phyloP scores from a whole-genome alignment of 495 filamentous ascomycete genomes.

The Penicillium salamii region DNA sequence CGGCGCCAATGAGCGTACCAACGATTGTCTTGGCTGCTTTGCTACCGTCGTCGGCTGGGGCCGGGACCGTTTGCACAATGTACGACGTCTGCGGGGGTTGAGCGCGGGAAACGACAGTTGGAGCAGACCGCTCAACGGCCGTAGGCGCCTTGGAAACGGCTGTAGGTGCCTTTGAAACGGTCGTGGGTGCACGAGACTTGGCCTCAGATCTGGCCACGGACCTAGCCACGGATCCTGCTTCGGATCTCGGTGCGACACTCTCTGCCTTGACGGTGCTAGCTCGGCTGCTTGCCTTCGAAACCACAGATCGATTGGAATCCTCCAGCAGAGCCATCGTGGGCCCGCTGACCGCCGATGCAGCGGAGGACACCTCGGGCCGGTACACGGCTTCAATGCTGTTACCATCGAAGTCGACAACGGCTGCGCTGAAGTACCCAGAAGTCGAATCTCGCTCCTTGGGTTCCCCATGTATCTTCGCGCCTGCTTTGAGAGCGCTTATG shows the following conservation, averaged over 20 bases:
- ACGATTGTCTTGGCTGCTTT: constrained; percentile 57
- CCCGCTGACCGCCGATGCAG: constrained; percentile 25
- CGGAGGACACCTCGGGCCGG: constrained; percentile 29
- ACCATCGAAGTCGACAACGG: constrained; percentile 58
- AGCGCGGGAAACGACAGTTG: constrained; percentile 28
- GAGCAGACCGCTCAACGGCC: constrained; percentile 22
- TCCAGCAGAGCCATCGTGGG: constrained; percentile 36
- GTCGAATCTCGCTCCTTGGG: constrained; percentile 52
- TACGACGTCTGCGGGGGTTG: constrained; percentile 29
- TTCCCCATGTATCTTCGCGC: constrained; percentile 54
- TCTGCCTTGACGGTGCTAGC: constrained; percentile 30
- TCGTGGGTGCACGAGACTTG: constrained; percentile 27
- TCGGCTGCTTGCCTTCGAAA: constrained; percentile 35
- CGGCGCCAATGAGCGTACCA: constrained; percentile 73
- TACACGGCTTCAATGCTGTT: constrained; percentile 62
- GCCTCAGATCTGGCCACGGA: constrained; percentile 1
- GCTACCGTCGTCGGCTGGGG: constrained; percentile 35
- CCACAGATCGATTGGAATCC: constrained; percentile 31
- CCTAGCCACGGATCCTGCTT: neutral
- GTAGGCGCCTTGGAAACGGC: constrained; percentile 31
- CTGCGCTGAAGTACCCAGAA: constrained; percentile 56
- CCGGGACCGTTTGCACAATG: constrained; percentile 23
- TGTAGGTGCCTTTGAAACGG: constrained; percentile 31
- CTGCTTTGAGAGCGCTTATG: constrained; percentile 53
- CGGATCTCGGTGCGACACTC: constrained; percentile 29